Conservation (phyloP, 2,329 filamentous ascomycete species). For the Cadophora sp. region DNA sequence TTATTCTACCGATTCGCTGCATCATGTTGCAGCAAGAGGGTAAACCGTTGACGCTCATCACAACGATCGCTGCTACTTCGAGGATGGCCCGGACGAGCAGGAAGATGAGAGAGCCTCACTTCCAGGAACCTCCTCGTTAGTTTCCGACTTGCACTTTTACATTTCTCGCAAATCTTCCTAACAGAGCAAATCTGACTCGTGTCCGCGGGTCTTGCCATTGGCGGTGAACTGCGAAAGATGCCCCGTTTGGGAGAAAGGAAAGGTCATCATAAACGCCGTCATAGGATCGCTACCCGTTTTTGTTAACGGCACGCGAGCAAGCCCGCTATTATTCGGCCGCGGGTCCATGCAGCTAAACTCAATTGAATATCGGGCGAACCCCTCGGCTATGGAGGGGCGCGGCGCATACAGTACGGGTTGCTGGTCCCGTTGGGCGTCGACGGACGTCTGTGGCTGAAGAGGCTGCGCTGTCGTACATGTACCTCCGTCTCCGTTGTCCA, state of each 20-base stretch:
- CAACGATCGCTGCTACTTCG: slow-evolving; percentile 5
- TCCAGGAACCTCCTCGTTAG: neutral
- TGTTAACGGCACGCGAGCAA: slow-evolving; percentile 2
- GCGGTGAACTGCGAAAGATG: slow-evolving; percentile 12
- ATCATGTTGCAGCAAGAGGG: neutral
- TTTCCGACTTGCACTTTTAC: neutral
- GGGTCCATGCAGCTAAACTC: slow-evolving; percentile 25
- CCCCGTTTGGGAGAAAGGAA: slow-evolving; percentile 7
- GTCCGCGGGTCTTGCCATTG: neutral
- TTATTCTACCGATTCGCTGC: slow-evolving; percentile 4
- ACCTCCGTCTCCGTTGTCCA: slow-evolving; percentile 16
- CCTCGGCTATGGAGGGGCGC: slow-evolving; percentile 6
- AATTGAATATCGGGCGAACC: slow-evolving; percentile 16
- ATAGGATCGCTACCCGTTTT: slow-evolving; percentile 9
- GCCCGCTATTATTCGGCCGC: slow-evolving; percentile 20
- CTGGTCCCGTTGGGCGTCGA: neutral
- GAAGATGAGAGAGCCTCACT: slow-evolving; percentile 9
- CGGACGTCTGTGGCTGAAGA: slow-evolving; percentile 9
- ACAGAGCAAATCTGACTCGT: slow-evolving; percentile 8
- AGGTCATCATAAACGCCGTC: slow-evolving; percentile 10
- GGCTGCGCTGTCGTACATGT: slow-evolving; percentile 2
- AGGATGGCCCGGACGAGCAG: slow-evolving; percentile 7
- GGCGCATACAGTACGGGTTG: no score
- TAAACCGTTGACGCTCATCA: slow-evolving; percentile 12
- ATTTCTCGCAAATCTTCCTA: slow-evolving; percentile 6